Base-by-base conservation (phyloP, 2,329 filamentous ascomycete genomes). In the Venturia carpophila region DNA sequence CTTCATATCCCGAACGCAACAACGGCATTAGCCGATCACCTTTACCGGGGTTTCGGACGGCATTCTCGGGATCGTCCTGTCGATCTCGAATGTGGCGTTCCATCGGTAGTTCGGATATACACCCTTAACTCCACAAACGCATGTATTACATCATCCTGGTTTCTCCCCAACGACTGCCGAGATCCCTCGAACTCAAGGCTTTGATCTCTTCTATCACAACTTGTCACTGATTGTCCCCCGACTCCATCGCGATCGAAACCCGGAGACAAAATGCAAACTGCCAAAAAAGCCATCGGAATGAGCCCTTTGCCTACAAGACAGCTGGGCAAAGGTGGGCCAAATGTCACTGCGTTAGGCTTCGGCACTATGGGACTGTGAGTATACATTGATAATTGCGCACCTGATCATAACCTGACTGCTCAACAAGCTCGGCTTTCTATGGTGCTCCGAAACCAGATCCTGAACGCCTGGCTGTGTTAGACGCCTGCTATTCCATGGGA, bases 271-370 rank as follows among this genome's bases (percentile, higher is more conserved):
- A 58, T 58, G 52, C 52, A 58, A 37, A 27, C 52, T 37, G 52
- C 11, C 27, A 58, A 58, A 15, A 58, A 58, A 37, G 52, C 52
- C 15, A 37, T 58, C 52, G 52, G 52, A 19, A 58, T 58, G 17
- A 58, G 21, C 30, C 30, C 52, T 30, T 21, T 63, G n/a, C 76
- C 77, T 5, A 79, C 76, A 39, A 77, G 76, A 65, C 76, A 77
- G 47, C 75, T 86, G 17, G 82, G 83, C 67, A 80, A 78, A 67
- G 76, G 81, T 68, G 83, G 83, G 19, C 81, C 81, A 0, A 69
- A 77, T 24, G 79, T 86, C 41, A 76, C 79, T 3, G 75, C 76
- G 10, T 69, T 84, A 9, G 83, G 83, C 13, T 79, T 84, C 41
- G 82, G 83, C 19, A 73, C 80, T 27, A 85, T 85, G 83, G 81